Percentiles rank a stretch among this genome's conserved stretches.
phyloP scores from a whole-genome alignment of 176 grass and related monocot species.

The Triticum monococcum region DNA sequence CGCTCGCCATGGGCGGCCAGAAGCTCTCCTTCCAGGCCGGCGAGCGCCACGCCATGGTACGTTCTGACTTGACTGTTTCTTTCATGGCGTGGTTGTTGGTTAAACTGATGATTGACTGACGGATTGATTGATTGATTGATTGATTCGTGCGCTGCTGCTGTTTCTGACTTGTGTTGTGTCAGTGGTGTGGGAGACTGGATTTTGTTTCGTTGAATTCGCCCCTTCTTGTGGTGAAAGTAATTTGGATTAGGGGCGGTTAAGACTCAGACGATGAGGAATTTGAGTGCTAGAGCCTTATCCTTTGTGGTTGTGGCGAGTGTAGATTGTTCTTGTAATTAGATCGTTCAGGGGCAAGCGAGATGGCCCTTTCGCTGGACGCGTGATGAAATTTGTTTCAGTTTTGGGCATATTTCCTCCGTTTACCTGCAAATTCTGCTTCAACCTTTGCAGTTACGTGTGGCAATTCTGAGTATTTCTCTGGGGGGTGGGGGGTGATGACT shows the following conservation, averaged over 20 bases:
- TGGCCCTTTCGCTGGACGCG: neutral
- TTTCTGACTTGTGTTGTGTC: neutral
- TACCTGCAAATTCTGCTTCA: neutral
- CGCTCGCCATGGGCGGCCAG: slow-evolving; percentile 65
- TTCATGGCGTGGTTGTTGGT: no score
- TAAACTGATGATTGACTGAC: neutral
- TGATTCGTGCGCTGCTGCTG: neutral
- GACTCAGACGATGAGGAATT: neutral
- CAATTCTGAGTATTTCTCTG: neutral
- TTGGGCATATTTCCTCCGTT: neutral
- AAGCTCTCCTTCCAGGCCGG: slow-evolving; percentile 67
- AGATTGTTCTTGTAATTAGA: neutral
- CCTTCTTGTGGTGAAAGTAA: neutral
- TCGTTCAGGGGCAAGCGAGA: neutral
- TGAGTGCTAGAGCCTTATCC: neutral
- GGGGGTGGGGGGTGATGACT: neutral
- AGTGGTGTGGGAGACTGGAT: neutral
- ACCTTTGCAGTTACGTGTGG: neutral
- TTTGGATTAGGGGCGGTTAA: neutral
- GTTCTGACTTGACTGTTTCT: neutral
- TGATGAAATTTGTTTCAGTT: neutral
- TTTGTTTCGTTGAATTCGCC: neutral
- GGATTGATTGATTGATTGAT: neutral
- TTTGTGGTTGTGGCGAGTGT: neutral
- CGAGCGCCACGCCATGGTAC: slow-evolving; percentile 76